Evolutionary conservation across 75 land plant species (phyloP), one percentile per base, ranked within the genome.

Genomic region (Picea sitchensis): DNA sequence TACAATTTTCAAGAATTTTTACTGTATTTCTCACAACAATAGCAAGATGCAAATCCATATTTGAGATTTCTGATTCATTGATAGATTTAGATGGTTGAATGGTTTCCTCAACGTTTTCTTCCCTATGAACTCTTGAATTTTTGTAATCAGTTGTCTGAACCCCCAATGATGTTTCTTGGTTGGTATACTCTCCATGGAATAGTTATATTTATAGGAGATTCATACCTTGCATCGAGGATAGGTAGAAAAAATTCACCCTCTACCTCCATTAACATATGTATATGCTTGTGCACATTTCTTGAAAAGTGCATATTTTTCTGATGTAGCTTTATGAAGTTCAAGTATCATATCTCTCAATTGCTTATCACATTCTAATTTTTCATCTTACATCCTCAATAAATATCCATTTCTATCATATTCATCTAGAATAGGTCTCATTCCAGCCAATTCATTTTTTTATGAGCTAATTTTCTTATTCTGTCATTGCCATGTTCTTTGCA

Each of bases 1-100:
- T 64, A 64, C 9, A 64, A 21, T 32, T 81, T 54, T 81, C 76
- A 81, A 91, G 82, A 60, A 75, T 41, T 26, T 84, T 65, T 38
- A 47, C 36, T 26, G 87, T 86, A 77, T 78, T 74, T 84, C 74
- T 65, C 23, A 87, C 82, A 74, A 84, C 84, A 75, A 75, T 21
- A 61, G 69, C 58, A 47, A 87, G 62, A 75, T 63, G 64, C 17
- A 62, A 26, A 65, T 58, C 72, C 34, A 77, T 14, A 81, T 81
- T 84, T 30, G 76, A 47, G 31, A 47, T 63, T 65, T 62, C 31
- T 11, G 14, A 64, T 14, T 64, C 65, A 30, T 32, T 64, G 0
- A 2, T 64, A 64, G 32, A 26, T 30, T 62, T 30, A 62, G 23
- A 59, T 30, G 32, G 34, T 64, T 11, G 65, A 64, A 64, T 8